Evolutionary conservation across 108 stramenopile species (phyloP), one percentile per base, ranked within the genome.

Genomic region (Cyclotella sp.): DNA sequence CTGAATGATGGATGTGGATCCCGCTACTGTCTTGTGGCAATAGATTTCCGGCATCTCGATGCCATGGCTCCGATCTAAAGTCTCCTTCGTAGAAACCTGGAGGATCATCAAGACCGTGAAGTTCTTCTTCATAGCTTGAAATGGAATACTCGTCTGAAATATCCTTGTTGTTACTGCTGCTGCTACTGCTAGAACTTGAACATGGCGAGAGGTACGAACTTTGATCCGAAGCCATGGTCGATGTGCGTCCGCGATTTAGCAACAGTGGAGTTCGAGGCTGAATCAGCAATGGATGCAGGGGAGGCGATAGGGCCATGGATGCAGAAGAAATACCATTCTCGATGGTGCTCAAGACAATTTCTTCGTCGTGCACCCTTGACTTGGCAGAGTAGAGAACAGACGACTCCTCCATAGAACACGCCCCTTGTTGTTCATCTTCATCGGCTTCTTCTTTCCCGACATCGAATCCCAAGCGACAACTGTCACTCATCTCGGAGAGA

Each of bases 401-500:
- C 10, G 72, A 63, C 58, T 19, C 26, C 21, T n/a, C 21, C 3
- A 27, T 22, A 16, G 24, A 22, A 51, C 19, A 51, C 8, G 3
- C 49, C 30, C 30, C 18, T 19, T 29, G 34, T 19, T 60, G 51
- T 30, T 28, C 22, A 7, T 28, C 22, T 10, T 60, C 66, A 16
- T 41, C 44, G 11, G 15, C 53, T 28, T 47, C 58, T 18, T 44
- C 58, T 27, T 46, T 16, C 0, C 53, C 55, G n/a, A 47, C 4
- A 49, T 46, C 19, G 53, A 53, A 53, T 34, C 14, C 67, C 34
- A 39, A 12, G 30, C 51, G 67, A 44, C 45, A 68, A 58, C 66
- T 60, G 21, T 76, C 75, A 22, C 75, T 76, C 75, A 76, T 67
- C 59, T 76, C 75, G 16, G 75, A 76, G 39, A 68, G 27, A 30